phyloP scores from a whole-genome alignment of 164 flowering plant genomes.

The Santalum album region DNA sequence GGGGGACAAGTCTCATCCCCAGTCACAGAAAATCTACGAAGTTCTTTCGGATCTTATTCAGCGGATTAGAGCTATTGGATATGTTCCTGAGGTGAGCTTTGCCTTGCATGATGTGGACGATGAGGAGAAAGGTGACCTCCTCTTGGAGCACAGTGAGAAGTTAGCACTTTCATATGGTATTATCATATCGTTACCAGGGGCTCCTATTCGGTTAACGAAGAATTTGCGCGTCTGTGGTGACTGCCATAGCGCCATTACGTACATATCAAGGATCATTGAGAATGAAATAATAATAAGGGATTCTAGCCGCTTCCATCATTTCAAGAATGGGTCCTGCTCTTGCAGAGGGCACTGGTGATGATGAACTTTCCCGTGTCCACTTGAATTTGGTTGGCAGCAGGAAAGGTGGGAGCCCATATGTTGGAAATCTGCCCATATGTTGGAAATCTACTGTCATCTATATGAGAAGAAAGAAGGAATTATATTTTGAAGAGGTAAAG shows the following conservation, averaged over 20 bases:
- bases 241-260: slow-evolving; percentile 61
- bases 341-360: slow-evolving; percentile 70
- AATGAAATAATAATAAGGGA: slow-evolving; percentile 69
- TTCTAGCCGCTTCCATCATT: slow-evolving; percentile 78
- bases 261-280: slow-evolving; percentile 54
- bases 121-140: slow-evolving; percentile 71
- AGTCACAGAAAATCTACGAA: slow-evolving; percentile 43
- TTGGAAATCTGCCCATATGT: neutral
- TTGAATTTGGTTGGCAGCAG: neutral
- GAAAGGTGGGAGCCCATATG: neutral
- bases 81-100: slow-evolving; percentile 64
- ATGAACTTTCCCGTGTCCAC: neutral
- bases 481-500: too few relatives aligned
- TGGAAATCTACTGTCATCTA: too few relatives aligned
- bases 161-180: slow-evolving; percentile 78
- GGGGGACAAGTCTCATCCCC: slow-evolving; percentile 68
- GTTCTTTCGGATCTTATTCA: slow-evolving; percentile 37
- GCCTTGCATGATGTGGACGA: slow-evolving; percentile 84
- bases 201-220: slow-evolving; percentile 67
- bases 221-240: slow-evolving; percentile 80
- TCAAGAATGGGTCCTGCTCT: slow-evolving; percentile 69
- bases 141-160: slow-evolving; percentile 77
- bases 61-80: slow-evolving; percentile 52
- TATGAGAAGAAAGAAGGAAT: too few relatives aligned
- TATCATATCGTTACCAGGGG: slow-evolving; percentile 43